phyloP scores from a whole-genome alignment of 2,329 filamentous ascomycete species.

The Phaeophleospora eucalypticola region DNA sequence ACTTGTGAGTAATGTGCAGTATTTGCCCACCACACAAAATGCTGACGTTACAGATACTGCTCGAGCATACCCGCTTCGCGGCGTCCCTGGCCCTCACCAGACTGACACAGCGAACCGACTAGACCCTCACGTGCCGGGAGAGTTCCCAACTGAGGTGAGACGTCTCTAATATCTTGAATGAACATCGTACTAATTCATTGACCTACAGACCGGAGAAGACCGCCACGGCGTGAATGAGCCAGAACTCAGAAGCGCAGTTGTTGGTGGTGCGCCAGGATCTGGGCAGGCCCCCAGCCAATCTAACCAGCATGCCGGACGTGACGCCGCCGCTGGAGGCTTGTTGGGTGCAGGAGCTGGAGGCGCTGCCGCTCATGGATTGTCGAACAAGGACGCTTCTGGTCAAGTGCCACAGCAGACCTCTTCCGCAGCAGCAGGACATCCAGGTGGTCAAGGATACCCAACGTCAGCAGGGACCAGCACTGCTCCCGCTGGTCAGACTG shows the following conservation, averaged over 20 bases:
- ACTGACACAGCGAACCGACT: conserved; percentile 25
- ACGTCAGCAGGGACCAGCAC: not conserved
- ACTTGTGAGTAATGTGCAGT: conserved; percentile 26
- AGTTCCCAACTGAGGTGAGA: conserved; percentile 25
- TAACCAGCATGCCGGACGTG: conserved; percentile 26
- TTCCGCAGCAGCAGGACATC: not conserved
- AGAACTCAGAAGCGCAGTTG: not conserved
- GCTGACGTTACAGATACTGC: not conserved
- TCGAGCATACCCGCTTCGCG: conserved; percentile 9
- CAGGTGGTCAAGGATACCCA: conserved; percentile 3
- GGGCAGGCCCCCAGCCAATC: not conserved
- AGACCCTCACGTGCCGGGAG: conserved; percentile 35
- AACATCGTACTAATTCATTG: not conserved
- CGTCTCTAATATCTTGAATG: not conserved
- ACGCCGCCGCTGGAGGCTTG: conserved; percentile 31
- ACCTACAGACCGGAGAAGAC: conserved; percentile 8
- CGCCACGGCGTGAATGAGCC: conserved; percentile 4
- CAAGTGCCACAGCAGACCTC: not conserved
- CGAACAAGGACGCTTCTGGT: not conserved
- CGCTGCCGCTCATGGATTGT: not conserved
- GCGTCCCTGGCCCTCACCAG: conserved; percentile 29
- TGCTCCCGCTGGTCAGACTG: not conserved
- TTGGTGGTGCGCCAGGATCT: not conserved
- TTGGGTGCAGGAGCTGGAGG: conserved; percentile 21
- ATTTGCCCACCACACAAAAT: conserved; percentile 9